Evolutionary conservation across 306 rosid genomes (phyloP).

Genomic region (Hippophae rhamnoides): DNA sequence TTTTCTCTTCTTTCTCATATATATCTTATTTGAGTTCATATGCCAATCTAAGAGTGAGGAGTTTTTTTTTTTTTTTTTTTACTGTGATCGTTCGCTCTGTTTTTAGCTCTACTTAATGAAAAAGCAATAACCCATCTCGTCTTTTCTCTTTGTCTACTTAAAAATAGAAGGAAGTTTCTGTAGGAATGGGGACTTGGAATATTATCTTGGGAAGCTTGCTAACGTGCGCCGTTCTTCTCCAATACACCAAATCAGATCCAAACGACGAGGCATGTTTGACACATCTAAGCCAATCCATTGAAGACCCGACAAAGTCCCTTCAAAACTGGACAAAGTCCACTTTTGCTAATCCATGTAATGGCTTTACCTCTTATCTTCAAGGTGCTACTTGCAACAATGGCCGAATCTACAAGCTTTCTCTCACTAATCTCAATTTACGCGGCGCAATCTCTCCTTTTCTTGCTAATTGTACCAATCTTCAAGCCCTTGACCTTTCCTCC

Average conservation of each 20-base stretch:
- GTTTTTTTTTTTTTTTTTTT: no score
- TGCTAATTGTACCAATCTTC: slow-evolving; percentile 91
- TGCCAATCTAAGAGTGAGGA: no score
- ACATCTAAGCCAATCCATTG: slow-evolving; percentile 48
- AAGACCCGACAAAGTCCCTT: slow-evolving; percentile 49
- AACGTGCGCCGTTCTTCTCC: slow-evolving; percentile 24
- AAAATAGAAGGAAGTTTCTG: slow-evolving; percentile 4
- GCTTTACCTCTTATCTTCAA: slow-evolving; percentile 59
- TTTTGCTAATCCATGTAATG: slow-evolving; percentile 72
- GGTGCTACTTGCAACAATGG: slow-evolving; percentile 93
- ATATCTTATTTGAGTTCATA: no score
- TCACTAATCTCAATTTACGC: slow-evolving; percentile 46
- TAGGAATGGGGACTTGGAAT: slow-evolving; percentile 32
- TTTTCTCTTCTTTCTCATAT: no score
- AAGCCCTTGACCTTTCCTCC: slow-evolving; percentile 84
- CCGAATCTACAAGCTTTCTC: slow-evolving; percentile 84
- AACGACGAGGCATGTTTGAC: slow-evolving; percentile 70
- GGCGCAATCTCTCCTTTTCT: slow-evolving; percentile 77
- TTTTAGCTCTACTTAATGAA: no score
- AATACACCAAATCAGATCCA: slow-evolving; percentile 51
- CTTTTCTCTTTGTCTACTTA: no score
- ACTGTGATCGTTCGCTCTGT: no score
- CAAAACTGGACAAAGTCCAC: slow-evolving; percentile 61
- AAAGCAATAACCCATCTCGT: no score
- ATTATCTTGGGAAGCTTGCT: slow-evolving; percentile 19